phyloP scores from a whole-genome alignment of 768 basidiomycete species.

The Hygrophoropsis aurantiaca region DNA sequence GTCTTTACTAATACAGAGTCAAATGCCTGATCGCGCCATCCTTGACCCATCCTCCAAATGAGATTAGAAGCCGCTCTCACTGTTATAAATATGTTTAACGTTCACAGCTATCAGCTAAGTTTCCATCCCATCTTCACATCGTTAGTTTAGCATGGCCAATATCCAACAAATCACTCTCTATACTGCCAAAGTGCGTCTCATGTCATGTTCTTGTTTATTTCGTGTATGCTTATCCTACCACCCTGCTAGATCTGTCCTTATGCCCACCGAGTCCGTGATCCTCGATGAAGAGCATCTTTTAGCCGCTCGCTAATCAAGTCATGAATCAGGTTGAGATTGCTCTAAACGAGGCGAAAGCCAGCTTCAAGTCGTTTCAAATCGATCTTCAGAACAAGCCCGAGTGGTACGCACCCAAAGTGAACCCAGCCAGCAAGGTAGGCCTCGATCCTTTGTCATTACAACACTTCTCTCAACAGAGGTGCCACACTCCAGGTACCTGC shows the following conservation, averaged over 20 bases:
- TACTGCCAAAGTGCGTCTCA: slow-evolving; percentile 42
- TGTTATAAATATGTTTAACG: too few relatives aligned
- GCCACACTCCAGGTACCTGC: slow-evolving; percentile 46
- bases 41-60: neutral
- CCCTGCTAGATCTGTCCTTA: slow-evolving; percentile 52
- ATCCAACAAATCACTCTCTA: slow-evolving; percentile 42
- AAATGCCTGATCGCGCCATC: too few relatives aligned
- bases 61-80: too few relatives aligned
- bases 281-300: neutral
- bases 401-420: slow-evolving; percentile 67
- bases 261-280: slow-evolving; percentile 49
- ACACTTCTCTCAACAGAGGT: neutral
- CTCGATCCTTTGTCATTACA: neutral
- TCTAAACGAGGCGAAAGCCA: slow-evolving; percentile 51
- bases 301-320: neutral
- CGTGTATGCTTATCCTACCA: neutral
- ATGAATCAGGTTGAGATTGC: slow-evolving; percentile 54
- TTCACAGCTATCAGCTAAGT: too few relatives aligned
- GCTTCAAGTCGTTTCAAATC: slow-evolving; percentile 53
- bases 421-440: slow-evolving; percentile 63
- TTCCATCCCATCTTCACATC: too few relatives aligned
- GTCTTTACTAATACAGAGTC: too few relatives aligned
- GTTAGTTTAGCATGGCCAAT: too few relatives aligned
- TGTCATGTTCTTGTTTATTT: neutral
- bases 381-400: slow-evolving; percentile 66